These are phyloP conservation scores for Phytopythium vexans DNA, from an alignment of 352 stramenopile species.

Conservation along the genomic window DNA sequence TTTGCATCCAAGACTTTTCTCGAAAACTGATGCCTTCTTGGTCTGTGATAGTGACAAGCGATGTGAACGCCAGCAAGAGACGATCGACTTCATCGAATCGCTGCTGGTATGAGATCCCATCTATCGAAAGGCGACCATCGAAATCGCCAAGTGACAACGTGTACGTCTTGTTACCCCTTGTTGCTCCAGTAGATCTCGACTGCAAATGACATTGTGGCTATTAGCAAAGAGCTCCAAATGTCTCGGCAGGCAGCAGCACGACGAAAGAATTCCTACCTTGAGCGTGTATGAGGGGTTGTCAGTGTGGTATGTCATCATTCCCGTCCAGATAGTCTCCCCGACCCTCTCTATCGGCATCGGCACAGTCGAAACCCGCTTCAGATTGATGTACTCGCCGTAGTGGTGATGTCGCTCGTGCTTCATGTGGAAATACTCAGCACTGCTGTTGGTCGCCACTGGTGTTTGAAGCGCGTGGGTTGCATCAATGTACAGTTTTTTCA, in stretches of 20 bases:
- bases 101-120: constrained; percentile 4
- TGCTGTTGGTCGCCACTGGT: neutral
- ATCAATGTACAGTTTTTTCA: constrained; percentile 7
- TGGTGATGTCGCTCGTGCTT: neutral
- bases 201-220: neutral
- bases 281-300: neutral
- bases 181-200: neutral
- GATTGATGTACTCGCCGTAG: constrained; percentile 1
- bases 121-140: neutral
- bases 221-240: neutral
- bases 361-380: neutral
- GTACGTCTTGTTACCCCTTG: constrained; percentile 2
- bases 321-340: neutral
- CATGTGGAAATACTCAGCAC: neutral
- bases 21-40: constrained; percentile 13
- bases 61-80: neutral
- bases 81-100: constrained; percentile 1
- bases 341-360: neutral
- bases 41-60: neutral
- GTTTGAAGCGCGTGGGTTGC: no score
- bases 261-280: no score
- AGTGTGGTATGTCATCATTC: neutral
- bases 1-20: constrained; percentile 29
- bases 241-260: no score
- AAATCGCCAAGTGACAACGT: neutral